phyloP scores from a whole-genome alignment of 768 basidiomycete genomes.

The Phylloporus rhodoxanthus region DNA sequence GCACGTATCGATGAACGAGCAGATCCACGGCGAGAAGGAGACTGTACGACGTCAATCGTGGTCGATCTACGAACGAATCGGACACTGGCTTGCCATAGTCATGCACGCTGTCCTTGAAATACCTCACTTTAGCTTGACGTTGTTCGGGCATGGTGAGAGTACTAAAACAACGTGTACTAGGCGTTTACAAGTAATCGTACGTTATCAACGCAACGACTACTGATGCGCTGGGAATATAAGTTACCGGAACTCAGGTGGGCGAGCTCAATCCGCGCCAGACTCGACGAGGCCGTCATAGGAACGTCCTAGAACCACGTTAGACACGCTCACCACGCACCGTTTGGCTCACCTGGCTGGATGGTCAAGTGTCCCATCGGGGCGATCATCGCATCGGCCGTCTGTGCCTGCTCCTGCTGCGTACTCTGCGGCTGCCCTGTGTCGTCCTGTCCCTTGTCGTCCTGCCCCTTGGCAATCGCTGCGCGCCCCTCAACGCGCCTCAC shows the following conservation, averaged over 20 bases:
- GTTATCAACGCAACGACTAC: neutral
- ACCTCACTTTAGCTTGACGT: constrained; percentile 7
- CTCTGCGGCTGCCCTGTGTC: constrained; percentile 12
- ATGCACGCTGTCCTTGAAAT: constrained; percentile 39
- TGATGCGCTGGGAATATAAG: constrained; percentile 7
- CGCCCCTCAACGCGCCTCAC: constrained; percentile 56
- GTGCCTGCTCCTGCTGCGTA: constrained; percentile 11
- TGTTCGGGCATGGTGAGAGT: neutral
- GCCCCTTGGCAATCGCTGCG: constrained; percentile 27
- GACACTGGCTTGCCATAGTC: constrained; percentile 32
- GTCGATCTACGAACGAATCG: neutral
- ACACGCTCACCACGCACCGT: constrained; percentile 11
- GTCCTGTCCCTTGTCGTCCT: constrained; percentile 17
- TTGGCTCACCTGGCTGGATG: constrained; percentile 15
- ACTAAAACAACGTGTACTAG: neutral
- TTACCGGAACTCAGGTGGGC: constrained; percentile 7
- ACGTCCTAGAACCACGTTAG: constrained; percentile 4
- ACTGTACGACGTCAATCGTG: constrained; percentile 3
- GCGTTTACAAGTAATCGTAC: neutral
- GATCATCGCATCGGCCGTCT: constrained; percentile 18
- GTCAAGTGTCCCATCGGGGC: constrained; percentile 15
- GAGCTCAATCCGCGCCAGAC: neutral
- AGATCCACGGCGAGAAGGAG: constrained; percentile 33
- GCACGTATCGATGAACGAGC: constrained; percentile 65
- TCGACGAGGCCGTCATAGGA: constrained; percentile 5